A percentile compares a stretch with the other conserved stretches of the same genome.
Conservation (phyloP, 78 protist species). For the slime mould (Dictyostelium discoideum) region DNA sequence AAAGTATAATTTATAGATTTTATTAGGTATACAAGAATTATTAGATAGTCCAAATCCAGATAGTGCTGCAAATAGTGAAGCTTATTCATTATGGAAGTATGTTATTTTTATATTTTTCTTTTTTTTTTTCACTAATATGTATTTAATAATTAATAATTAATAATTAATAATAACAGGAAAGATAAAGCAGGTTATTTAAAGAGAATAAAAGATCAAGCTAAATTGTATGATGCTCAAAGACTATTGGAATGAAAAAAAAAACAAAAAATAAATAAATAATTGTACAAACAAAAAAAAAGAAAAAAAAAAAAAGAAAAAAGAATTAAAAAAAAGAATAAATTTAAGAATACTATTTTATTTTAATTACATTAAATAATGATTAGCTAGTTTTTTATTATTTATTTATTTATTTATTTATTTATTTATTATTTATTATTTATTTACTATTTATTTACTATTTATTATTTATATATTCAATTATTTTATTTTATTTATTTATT, state of each 20-base stretch:
- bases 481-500: not conserved
- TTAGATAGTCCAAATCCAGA: conserved; percentile 94
- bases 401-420: not conserved
- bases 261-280: not conserved
- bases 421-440: too few relatives aligned
- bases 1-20: conserved; percentile 78
- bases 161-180: not conserved
- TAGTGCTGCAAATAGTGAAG: conserved; percentile 95
- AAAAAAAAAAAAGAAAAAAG: not conserved
- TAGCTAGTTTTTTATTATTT: not conserved
- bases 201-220: conserved; percentile 68
- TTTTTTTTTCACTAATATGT: not conserved
- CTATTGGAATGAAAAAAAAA: not conserved
- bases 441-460: not conserved
- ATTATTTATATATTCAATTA: not conserved
- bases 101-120: not conserved
- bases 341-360: not conserved
- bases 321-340: not conserved
- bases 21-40: conserved; percentile 96
- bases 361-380: not conserved
- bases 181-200: conserved; percentile 9
- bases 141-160: not conserved
- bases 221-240: conserved; percentile 9
- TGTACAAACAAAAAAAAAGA: not conserved
- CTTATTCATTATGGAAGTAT: conserved; percentile 73